Base-by-base conservation (phyloP, 2,329 filamentous ascomycete species). In the Claviceps pusilla region DNA sequence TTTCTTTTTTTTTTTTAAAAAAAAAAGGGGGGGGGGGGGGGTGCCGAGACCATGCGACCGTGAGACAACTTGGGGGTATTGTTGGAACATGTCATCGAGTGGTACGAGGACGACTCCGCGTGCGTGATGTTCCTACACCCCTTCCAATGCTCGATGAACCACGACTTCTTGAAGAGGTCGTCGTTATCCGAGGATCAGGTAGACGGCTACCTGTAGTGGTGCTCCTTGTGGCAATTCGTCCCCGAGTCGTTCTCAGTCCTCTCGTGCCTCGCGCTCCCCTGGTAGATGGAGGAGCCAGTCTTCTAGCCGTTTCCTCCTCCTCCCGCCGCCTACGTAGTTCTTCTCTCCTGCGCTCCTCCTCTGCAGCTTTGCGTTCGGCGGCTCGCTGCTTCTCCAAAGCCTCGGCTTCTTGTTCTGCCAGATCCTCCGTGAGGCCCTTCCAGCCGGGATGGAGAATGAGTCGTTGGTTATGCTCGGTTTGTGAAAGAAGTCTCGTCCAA, bases 391-490 rank as follows among this genome's bases (percentile, higher is more conserved):
- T 83, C 57, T 83, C 73, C 12, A 82, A 67, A 3, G 82, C 82
- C 66, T 97, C 91, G 53, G 83, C 84, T 68, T 97, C 91, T 54
- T 89, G 79, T 57, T 95, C 89, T n/a, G 81, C 76, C 43, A 95
- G 70, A 69, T 98, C 93, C 64, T 90, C 83, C 4, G 82, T 87
- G 33, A 90, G 87, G 55, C 93, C 93, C 65, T 91, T 85, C 89
- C 91, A 98, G 56, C 82, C 76, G 2, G 89, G 87, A 64, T 95
- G 86, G 48, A 97, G 76, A 48, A 98, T 84, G 51, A 98, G 75
- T 29, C 93, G 83, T 68, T 97, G 90, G 66, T 95, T 97, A 70
- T 98, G 93, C 70, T 98, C 93, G 4, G 93, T 96, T 69, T 98
- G 93, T 7, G 89, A 93, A 12, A 98, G 79, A 60, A 98, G 96